Evolutionary conservation across 768 basidiomycete genomes (phyloP).

Genomic region (Tricholoma flavovirens): DNA sequence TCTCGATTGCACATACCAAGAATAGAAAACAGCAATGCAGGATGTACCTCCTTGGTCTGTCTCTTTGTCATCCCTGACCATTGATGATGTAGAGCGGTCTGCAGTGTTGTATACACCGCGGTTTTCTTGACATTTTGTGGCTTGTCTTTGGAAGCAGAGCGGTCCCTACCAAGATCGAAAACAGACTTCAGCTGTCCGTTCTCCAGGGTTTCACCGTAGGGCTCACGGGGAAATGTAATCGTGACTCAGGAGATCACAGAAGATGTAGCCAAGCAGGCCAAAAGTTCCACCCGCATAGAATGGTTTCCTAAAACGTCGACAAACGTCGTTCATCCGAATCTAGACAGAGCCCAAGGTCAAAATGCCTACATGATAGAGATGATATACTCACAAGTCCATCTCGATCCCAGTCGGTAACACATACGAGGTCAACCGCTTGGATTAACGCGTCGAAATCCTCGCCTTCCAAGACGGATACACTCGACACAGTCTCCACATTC

Average conservation of each 20-base stretch:
- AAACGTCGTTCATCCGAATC: conserved; percentile 76
- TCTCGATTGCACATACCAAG: conserved; percentile 44
- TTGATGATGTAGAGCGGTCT: conserved; percentile 55
- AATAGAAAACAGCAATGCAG: conserved; percentile 62
- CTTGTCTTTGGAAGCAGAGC: conserved; percentile 51
- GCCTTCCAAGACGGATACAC: conserved; percentile 40
- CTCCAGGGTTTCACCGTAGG: conserved; percentile 4
- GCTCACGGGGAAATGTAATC: conserved; percentile 82
- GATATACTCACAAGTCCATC: conserved; percentile 58
- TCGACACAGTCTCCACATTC: conserved; percentile 61
- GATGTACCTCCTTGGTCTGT: conserved; percentile 82
- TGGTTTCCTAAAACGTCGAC: conserved; percentile 65
- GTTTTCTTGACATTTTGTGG: conserved; percentile 56
- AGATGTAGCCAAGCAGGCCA: conserved; percentile 89
- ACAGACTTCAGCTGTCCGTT: conserved; percentile 7
- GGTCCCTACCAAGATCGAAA: conserved; percentile 41
- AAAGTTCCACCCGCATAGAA: conserved; percentile 93
- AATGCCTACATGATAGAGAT: conserved; percentile 8
- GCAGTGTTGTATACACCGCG: conserved; percentile 60
- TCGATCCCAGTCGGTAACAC: conserved; percentile 74
- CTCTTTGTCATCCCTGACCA: conserved; percentile 69
- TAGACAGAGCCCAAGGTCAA: conserved; percentile 25
- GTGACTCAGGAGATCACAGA: conserved; percentile 86
- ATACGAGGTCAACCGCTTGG: conserved; percentile 74
- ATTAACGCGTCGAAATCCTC: conserved; percentile 55